Base-by-base conservation (phyloP, 441 rosid genomes). In the Breynia disticha region DNA sequence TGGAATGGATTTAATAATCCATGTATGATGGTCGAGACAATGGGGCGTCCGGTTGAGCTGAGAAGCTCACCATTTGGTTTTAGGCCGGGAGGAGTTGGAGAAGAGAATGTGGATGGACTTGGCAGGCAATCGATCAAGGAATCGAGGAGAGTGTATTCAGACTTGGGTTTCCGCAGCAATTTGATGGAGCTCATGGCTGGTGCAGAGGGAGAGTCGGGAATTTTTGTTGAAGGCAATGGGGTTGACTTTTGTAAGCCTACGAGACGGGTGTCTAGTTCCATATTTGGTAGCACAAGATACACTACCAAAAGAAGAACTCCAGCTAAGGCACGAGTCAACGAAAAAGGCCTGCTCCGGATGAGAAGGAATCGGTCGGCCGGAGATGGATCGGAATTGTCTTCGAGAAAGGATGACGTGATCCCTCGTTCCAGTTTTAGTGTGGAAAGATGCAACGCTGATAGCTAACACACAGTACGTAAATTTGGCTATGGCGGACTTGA, bases 1-100 rank as follows among this genome's bases (percentile, higher is more conserved):
- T 93, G 99, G 99, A 88, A 84, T 67, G 83, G 90, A 38, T 79
- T 93, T 55, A 88, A 73, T 65, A 93, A 93, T 76, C 97, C 99
- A 17, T 93, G 99, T 70, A 62, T 81, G 88, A 84, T 89, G 99
- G 90, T 89, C 28, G 99, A 93, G 72, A 86, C 95, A 0, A 57
- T 81, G 70, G 97, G 93, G 48, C 77, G 70, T 14, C 96, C 97
- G 0, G 83, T 86, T 11, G 85, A 81, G 59, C 56, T 62, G 43
- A 78, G 71, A 59, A 72, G 52, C 37, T 28, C 64, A 38, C 72
- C 66, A 38, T 52, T 51, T 20, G 59, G 63, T 41, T 37, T 48
- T 39, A 61, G 59, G 51, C 56, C 55, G 14, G 64, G 49, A 22
- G 68, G 61, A 41, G 54, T 16, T 20, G 68, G 50, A 32, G 63